Conservation (phyloP, 2,329 filamentous ascomycete genomes). For the Aspergillus chevalieri region DNA sequence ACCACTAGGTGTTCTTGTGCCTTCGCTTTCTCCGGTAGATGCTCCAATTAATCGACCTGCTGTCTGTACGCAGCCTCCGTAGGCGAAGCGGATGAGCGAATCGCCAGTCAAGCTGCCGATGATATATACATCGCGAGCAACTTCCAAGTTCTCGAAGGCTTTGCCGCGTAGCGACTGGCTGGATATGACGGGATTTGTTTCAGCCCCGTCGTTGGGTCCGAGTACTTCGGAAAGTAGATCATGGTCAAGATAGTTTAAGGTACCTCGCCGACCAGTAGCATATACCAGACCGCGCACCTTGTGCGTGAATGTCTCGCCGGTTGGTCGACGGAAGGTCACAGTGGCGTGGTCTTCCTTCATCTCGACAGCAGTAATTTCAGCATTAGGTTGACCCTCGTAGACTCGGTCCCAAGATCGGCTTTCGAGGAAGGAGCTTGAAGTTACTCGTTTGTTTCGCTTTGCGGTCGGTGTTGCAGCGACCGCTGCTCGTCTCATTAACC, state of each 20-base stretch:
- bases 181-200: constrained; percentile 38
- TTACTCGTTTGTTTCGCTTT: constrained; percentile 25
- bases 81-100: constrained; percentile 54
- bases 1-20: constrained; percentile 2
- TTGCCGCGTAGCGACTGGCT: constrained; percentile 50
- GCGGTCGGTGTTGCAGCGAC: constrained; percentile 14
- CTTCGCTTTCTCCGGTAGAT: constrained; percentile 12
- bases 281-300: constrained; percentile 48
- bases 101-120: constrained; percentile 57
- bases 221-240: constrained; percentile 45
- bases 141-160: constrained; percentile 47
- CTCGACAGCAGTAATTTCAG: constrained; percentile 39
- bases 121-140: constrained; percentile 49
- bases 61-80: constrained; percentile 53
- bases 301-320: constrained; percentile 41
- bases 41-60: constrained; percentile 46
- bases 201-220: constrained; percentile 10
- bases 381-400: constrained; percentile 54
- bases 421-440: constrained; percentile 42
- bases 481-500: constrained; percentile 53
- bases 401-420: constrained; percentile 45
- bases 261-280: constrained; percentile 52
- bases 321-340: constrained; percentile 40
- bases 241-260: constrained; percentile 46
- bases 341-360: constrained; percentile 24